These are phyloP conservation scores for Phalaenopsis equestris DNA, from an alignment of 106 monocot genomes.

Conservation along the genomic window DNA sequence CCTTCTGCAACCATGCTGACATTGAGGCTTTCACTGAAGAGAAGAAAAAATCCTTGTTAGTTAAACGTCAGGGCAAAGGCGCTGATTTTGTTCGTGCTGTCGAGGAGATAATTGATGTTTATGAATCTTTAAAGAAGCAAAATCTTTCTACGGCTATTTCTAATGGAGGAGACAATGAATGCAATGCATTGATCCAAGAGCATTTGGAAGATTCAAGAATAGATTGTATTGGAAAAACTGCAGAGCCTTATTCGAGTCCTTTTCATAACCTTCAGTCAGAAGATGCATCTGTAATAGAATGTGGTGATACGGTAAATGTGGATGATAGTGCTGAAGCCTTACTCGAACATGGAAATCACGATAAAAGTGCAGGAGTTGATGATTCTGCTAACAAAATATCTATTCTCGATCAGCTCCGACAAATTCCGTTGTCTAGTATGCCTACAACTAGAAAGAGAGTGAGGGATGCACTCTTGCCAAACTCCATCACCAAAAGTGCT, in stretches of 20 bases:
- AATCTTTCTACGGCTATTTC: slow-evolving; percentile 18
- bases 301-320: slow-evolving; percentile 2
- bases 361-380: slow-evolving; percentile 18
- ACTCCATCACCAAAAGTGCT: slow-evolving; percentile 18
- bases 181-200: slow-evolving; percentile 10
- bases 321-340: slow-evolving; percentile 13
- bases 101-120: slow-evolving; percentile 79
- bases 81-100: slow-evolving; percentile 97
- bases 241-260: slow-evolving; percentile 8
- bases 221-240: slow-evolving; percentile 18
- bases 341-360: slow-evolving; percentile 13
- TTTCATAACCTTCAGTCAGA: slow-evolving; percentile 18
- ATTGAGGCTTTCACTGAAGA: slow-evolving; percentile 98
- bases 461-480: slow-evolving; percentile 31
- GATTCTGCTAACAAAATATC: slow-evolving; percentile 34
- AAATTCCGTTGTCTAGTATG: slow-evolving; percentile 31
- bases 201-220: slow-evolving; percentile 18
- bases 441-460: slow-evolving; percentile 38
- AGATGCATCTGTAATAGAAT: slow-evolving; percentile 9
- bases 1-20: slow-evolving; percentile 96
- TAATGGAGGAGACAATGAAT: slow-evolving; percentile 10
- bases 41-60: slow-evolving; percentile 70
- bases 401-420: slow-evolving; percentile 53
- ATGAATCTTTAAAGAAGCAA: slow-evolving; percentile 54
- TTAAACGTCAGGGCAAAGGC: slow-evolving; percentile 85